A percentile compares a stretch with the other conserved stretches of the same genome.
Conservation (phyloP, 345 rosid species). For the Luvunga scandens region DNA sequence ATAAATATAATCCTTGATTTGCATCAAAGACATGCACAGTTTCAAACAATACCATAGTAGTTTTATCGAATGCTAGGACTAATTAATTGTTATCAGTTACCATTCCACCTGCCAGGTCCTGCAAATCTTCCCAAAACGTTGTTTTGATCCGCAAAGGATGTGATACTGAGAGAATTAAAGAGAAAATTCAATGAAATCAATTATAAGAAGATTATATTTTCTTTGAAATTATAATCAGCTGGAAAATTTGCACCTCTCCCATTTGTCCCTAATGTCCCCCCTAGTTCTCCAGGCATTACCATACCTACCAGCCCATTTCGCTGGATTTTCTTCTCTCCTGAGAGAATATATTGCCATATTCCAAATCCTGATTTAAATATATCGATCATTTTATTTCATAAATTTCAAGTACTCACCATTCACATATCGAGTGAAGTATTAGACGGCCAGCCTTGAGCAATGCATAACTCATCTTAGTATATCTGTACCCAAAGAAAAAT, state of each 20-base stretch:
- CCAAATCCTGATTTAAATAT: neutral
- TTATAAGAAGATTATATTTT: too few relatives aligned
- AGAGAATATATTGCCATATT: neutral
- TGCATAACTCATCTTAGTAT: slow-evolving; percentile 48
- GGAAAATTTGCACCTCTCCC: slow-evolving; percentile 33
- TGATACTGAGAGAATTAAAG: slow-evolving; percentile 30
- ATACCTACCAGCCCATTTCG: slow-evolving; percentile 43
- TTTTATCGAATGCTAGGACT: neutral
- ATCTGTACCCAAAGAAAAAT: slow-evolving; percentile 25
- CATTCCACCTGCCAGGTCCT: slow-evolving; percentile 64
- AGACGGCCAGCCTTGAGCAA: slow-evolving; percentile 36
- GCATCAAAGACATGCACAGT: neutral
- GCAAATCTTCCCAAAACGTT: slow-evolving; percentile 56
- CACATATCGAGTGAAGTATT: slow-evolving; percentile 48
- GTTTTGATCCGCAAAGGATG: slow-evolving; percentile 40
- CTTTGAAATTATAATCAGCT: neutral
- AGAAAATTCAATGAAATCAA: neutral
- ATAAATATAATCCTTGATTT: neutral
- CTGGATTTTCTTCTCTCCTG: slow-evolving; percentile 58
- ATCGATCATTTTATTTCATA: slow-evolving; percentile 6
- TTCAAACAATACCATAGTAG: neutral
- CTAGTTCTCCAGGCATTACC: slow-evolving; percentile 69
- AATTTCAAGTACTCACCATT: slow-evolving; percentile 39
- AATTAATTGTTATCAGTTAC: slow-evolving; percentile 22
- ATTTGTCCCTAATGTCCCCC: slow-evolving; percentile 43